Percentiles rank a stretch among this genome's conserved stretches.
Conservation (phyloP, 257 asterid species). For the Coffea canephora region DNA sequence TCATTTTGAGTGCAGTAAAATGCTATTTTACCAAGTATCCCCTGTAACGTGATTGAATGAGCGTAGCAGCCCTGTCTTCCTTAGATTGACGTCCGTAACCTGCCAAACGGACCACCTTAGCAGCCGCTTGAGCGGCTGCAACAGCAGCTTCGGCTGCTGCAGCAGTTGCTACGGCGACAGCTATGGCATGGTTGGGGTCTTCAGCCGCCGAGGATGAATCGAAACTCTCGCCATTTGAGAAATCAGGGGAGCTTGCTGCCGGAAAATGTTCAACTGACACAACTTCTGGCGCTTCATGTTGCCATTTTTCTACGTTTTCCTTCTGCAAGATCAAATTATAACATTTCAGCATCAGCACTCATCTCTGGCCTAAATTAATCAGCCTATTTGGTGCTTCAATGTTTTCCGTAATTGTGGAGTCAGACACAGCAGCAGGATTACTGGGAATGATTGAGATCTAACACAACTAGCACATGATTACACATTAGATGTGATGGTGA, state of each 20-base stretch:
- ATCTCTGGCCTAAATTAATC: neutral
- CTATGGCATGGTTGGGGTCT: constrained; percentile 61
- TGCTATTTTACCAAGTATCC: constrained; percentile 69
- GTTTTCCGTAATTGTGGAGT: neutral
- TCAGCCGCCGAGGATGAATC: constrained; percentile 52
- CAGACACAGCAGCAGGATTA: neutral
- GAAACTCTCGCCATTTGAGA: constrained; percentile 46
- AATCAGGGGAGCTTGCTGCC: constrained; percentile 74
- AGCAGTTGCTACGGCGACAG: constrained; percentile 83
- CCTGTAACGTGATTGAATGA: constrained; percentile 74
- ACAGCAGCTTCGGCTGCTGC: constrained; percentile 93
- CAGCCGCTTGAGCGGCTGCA: constrained; percentile 90
- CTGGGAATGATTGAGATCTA: constrained; percentile 10
- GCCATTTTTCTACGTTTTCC: constrained; percentile 68
- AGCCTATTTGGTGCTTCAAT: neutral
- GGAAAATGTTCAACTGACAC: constrained; percentile 85
- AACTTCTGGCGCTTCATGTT: constrained; percentile 73
- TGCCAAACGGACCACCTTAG: constrained; percentile 72
- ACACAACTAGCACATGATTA: constrained; percentile 23
- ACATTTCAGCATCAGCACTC: neutral
- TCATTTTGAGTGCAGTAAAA: neutral
- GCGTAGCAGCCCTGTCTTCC: constrained; percentile 73
- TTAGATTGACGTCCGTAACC: constrained; percentile 69
- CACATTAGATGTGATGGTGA: constrained; percentile 20
- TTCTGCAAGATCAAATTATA: constrained; percentile 30